Percentiles rank a stretch among this genome's conserved stretches.
Evolutionary conservation across 23 red algal species (phyloP).

Genomic region (Gracilariopsis chorda): DNA sequence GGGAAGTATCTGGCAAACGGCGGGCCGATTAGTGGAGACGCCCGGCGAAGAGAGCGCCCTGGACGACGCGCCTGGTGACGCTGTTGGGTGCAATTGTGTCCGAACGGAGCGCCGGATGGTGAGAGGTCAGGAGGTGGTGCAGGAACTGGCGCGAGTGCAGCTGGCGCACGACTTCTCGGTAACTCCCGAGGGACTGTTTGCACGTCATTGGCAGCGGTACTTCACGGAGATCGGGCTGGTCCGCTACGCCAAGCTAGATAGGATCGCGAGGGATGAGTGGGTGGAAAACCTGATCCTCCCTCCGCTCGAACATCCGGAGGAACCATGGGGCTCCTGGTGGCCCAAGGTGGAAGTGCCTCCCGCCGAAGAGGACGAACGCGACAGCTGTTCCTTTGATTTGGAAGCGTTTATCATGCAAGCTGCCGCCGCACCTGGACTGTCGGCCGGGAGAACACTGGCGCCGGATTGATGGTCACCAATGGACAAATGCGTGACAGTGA

Average conservation of each 20-base stretch:
- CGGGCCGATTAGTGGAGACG: neutral
- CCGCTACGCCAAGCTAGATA: neutral
- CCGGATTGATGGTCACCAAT: too few species aligned
- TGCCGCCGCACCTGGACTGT: too few species aligned
- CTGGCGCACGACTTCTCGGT: neutral
- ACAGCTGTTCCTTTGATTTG: too few species aligned
- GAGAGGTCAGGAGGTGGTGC: neutral
- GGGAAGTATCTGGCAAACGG: neutral
- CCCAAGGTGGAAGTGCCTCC: too few species aligned
- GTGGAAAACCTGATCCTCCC: neutral
- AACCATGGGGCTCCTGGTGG: too few species aligned
- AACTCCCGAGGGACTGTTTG: neutral
- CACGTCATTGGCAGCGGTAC: neutral
- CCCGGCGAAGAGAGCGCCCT: neutral
- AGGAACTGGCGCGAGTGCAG: neutral
- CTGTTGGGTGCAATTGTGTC: too few species aligned
- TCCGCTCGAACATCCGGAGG: neutral
- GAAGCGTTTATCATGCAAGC: too few species aligned
- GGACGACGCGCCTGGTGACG: neutral
- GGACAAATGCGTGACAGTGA: too few species aligned
- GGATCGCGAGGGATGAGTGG: neutral
- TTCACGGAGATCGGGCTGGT: neutral
- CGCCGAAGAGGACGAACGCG: too few species aligned
- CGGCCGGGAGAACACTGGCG: too few species aligned
- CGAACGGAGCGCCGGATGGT: neutral